Evolutionary conservation across 345 rosid genomes (phyloP).

Genomic region (Populus tremula): DNA sequence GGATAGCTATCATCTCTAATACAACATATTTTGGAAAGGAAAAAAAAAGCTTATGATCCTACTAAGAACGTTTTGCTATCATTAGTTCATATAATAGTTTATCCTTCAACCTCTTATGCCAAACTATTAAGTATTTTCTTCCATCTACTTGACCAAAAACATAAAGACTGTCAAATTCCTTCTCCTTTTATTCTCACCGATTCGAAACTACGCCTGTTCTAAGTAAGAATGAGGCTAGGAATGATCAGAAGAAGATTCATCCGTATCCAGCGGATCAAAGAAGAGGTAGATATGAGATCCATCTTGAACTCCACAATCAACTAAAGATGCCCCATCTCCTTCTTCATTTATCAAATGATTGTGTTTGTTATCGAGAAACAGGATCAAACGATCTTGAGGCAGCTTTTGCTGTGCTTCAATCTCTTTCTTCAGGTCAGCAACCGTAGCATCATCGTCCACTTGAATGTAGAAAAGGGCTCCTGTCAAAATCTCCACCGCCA

Average conservation of each 20-base stretch:
- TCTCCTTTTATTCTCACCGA: neutral
- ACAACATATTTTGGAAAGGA: neutral
- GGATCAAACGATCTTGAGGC: slow-evolving; percentile 51
- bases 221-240: slow-evolving; percentile 4
- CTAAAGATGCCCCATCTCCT: slow-evolving; percentile 41
- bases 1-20: too few species aligned
- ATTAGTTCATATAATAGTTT: neutral
- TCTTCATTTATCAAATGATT: slow-evolving; percentile 16
- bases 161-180: neutral
- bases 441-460: slow-evolving; percentile 46
- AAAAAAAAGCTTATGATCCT: neutral
- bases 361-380: slow-evolving; percentile 33
- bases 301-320: slow-evolving; percentile 48
- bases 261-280: slow-evolving; percentile 35
- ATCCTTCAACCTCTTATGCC: neutral
- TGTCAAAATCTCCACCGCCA: slow-evolving; percentile 69
- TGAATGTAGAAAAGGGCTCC: slow-evolving; percentile 50
- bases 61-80: neutral
- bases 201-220: neutral
- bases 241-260: slow-evolving; percentile 6
- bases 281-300: slow-evolving; percentile 64
- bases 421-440: slow-evolving; percentile 55
- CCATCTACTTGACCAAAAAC: neutral
- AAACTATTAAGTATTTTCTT: neutral
- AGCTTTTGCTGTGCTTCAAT: slow-evolving; percentile 44